Evolutionary conservation across 257 asterid species (phyloP).

Genomic region (Gynochthodes officinalis): DNA sequence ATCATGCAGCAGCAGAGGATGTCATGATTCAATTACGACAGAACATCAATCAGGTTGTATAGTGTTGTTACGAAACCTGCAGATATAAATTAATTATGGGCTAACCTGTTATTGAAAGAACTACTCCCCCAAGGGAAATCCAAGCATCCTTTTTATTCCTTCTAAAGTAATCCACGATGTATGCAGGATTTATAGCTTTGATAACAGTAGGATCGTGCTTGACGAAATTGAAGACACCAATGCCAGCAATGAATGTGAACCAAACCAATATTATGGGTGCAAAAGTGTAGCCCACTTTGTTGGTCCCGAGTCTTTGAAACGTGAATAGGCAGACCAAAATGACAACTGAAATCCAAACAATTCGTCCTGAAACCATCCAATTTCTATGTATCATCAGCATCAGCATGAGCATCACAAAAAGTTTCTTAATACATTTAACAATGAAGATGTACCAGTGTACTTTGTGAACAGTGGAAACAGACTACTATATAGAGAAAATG

Average conservation of each 20-base stretch:
- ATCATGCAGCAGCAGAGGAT: neutral
- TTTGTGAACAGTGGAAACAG: too few species aligned
- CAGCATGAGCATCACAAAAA: too few species aligned
- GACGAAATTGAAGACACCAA: constrained; percentile 59
- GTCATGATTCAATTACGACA: too few species aligned
- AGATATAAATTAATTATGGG: neutral
- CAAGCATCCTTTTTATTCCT: constrained; percentile 49
- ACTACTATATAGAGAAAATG: too few species aligned
- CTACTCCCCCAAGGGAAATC: constrained; percentile 64
- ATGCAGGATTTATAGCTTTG: constrained; percentile 48
- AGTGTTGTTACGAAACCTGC: too few species aligned
- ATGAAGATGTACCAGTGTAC: too few species aligned
- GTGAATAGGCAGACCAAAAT: constrained; percentile 43
- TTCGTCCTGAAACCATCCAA: constrained; percentile 25
- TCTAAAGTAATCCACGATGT: constrained; percentile 40
- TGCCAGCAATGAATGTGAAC: constrained; percentile 41
- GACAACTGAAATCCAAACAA: constrained; percentile 47
- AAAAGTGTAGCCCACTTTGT: constrained; percentile 60
- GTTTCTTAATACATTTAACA: too few species aligned
- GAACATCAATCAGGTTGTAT: too few species aligned
- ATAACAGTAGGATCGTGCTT: constrained; percentile 41
- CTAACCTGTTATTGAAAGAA: constrained; percentile 51
- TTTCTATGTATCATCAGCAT: too few species aligned
- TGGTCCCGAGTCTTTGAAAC: constrained; percentile 57
- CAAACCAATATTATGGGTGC: constrained; percentile 53